Evolutionary conservation across 176 grass and related monocot genomes (phyloP).

Genomic region (Hyparrhenia diplandra): DNA sequence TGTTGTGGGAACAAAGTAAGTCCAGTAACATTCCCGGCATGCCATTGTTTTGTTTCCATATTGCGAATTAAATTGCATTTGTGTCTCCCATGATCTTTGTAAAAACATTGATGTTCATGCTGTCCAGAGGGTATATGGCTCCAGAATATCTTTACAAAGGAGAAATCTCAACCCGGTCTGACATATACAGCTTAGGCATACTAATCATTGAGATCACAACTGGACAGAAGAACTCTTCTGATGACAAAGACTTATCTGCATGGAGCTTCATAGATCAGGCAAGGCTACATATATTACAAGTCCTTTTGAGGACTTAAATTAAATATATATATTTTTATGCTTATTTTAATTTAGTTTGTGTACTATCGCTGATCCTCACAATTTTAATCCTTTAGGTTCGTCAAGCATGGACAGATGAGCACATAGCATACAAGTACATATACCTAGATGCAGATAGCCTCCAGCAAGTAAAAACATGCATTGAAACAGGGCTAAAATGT

Average conservation of each 20-base stretch:
- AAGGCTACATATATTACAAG: neutral
- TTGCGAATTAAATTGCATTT: too few species aligned
- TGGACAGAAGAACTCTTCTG: neutral
- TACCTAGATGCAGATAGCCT: neutral
- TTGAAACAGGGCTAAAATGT: neutral
- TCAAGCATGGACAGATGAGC: neutral
- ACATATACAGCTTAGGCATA: neutral
- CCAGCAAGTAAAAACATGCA: neutral
- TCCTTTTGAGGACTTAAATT: neutral
- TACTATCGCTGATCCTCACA: neutral
- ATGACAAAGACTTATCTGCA: neutral
- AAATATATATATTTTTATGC: too few species aligned
- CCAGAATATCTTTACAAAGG: conserved; percentile 1
- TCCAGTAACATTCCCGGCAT: too few species aligned
- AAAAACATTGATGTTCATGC: too few species aligned
- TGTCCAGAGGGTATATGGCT: neutral
- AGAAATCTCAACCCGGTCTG: neutral
- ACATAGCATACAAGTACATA: neutral
- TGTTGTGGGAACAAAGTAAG: too few species aligned
- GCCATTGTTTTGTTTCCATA: too few species aligned
- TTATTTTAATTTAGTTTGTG: neutral
- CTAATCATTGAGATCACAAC: neutral
- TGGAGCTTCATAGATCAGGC: neutral
- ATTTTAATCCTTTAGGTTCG: neutral
- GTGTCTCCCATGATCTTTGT: too few species aligned